Evolutionary conservation across 495 filamentous ascomycete species (phyloP).

Genomic region (Hypoxylon lenormandii): DNA sequence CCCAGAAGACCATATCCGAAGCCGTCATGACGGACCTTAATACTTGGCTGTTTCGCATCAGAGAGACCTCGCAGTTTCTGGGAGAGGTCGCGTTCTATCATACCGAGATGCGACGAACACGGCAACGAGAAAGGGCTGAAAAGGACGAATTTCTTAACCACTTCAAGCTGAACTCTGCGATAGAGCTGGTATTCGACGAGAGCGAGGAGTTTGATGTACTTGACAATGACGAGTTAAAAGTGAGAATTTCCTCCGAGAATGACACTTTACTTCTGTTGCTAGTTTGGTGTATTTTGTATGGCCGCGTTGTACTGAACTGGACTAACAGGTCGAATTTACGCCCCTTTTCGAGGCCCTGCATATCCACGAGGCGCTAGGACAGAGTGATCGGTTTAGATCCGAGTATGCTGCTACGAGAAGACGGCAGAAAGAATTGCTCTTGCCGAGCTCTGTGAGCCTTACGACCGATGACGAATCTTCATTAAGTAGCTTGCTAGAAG

Average conservation of each 20-base stretch:
- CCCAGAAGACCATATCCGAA: constrained; percentile 91
- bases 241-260: constrained; percentile 48
- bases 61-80: constrained; percentile 93
- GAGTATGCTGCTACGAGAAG: constrained; percentile 91
- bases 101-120: constrained; percentile 83
- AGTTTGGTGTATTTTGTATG: background rate
- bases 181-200: constrained; percentile 94
- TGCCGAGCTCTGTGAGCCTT: constrained; percentile 78
- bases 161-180: constrained; percentile 94
- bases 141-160: constrained; percentile 75
- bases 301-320: constrained; percentile 8
- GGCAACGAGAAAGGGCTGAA: constrained; percentile 83
- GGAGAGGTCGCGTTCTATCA: constrained; percentile 98
- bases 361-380: constrained; percentile 94
- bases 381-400: constrained; percentile 86
- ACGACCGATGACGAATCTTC: constrained; percentile 78
- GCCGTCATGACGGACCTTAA: constrained; percentile 97
- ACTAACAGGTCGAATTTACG: constrained; percentile 73
- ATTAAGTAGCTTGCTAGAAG: constrained; percentile 86
- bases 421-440: constrained; percentile 88
- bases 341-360: constrained; percentile 95
- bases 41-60: constrained; percentile 95
- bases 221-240: constrained; percentile 90
- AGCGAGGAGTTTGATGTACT: constrained; percentile 93
- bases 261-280: background rate